Conservation (phyloP, 2,329 filamentous ascomycete genomes). For the Penicillium sp. region DNA sequence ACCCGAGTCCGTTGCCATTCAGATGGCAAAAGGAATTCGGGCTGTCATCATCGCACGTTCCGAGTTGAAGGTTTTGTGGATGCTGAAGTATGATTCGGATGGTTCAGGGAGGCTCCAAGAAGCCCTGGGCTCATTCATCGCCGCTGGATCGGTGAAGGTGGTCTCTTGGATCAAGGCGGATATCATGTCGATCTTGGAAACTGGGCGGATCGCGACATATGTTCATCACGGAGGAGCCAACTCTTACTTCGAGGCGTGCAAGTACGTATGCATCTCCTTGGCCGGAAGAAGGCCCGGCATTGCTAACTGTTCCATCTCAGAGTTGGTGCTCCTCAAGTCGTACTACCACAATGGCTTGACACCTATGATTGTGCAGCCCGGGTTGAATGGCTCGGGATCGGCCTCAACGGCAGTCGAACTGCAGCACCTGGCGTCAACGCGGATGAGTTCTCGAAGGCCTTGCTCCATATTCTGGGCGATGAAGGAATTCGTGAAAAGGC, state of each 20-base stretch:
- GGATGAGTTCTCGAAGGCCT: conserved; percentile 16
- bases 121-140: conserved; percentile 15
- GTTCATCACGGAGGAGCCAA: conserved; percentile 54
- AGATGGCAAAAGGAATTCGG: conserved; percentile 45
- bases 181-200: conserved; percentile 34
- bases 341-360: conserved; percentile 53
- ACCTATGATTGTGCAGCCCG: conserved; percentile 49
- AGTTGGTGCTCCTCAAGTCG: conserved; percentile 49
- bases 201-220: conserved; percentile 43
- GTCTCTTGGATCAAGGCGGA: conserved; percentile 24
- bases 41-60: conserved; percentile 42
- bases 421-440: conserved; percentile 34
- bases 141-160: conserved; percentile 14
- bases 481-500: conserved; percentile 15
- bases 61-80: conserved; percentile 45
- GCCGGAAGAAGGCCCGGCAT: not conserved
- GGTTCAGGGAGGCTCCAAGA: conserved; percentile 12
- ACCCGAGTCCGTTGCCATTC: conserved; percentile 30
- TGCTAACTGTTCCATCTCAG: conserved; percentile 26
- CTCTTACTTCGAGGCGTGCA: conserved; percentile 51
- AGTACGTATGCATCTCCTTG: conserved; percentile 34
- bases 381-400: conserved; percentile 48
- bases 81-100: conserved; percentile 32
- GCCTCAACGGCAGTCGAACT: conserved; percentile 42
- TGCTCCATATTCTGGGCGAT: conserved; percentile 17